These are phyloP conservation scores for Gleditsia sinensis DNA, from an alignment of 306 rosid genomes.

Conservation along the genomic window DNA sequence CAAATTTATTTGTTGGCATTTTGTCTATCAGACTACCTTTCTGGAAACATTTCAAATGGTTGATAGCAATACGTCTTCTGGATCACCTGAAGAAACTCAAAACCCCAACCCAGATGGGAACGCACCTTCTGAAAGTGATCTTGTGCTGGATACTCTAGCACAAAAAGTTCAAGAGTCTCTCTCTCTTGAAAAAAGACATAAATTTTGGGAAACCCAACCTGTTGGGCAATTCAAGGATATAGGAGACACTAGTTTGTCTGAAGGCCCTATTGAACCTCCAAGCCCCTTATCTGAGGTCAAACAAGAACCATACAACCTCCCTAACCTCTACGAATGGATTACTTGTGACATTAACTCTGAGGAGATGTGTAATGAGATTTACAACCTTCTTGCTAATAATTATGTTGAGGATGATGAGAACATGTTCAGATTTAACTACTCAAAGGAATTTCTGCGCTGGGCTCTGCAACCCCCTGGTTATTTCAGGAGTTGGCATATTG, in stretches of 20 bases:
- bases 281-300: conserved; percentile 65
- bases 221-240: conserved; percentile 72
- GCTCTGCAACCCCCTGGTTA: conserved; percentile 74
- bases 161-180: conserved; percentile 61
- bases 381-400: conserved; percentile 63
- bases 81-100: conserved; percentile 48
- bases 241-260: conserved; percentile 58
- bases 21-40: conserved; percentile 24
- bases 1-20: not conserved
- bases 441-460: conserved; percentile 77
- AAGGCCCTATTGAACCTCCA: conserved; percentile 71
- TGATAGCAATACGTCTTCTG: conserved; percentile 48
- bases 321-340: conserved; percentile 65
- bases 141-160: conserved; percentile 29
- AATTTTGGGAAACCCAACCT: conserved; percentile 81
- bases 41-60: conserved; percentile 39
- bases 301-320: conserved; percentile 76
- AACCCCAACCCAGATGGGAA: conserved; percentile 50
- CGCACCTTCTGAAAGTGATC: conserved; percentile 48
- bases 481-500: conserved; percentile 71
- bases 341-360: conserved; percentile 64
- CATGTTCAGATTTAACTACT: conserved; percentile 76
- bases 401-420: conserved; percentile 82
- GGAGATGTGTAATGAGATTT: conserved; percentile 67
- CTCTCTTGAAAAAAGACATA: conserved; percentile 56